Evolutionary conservation across 257 asterid species (phyloP).

Genomic region (Capsicum rhomboideum): DNA sequence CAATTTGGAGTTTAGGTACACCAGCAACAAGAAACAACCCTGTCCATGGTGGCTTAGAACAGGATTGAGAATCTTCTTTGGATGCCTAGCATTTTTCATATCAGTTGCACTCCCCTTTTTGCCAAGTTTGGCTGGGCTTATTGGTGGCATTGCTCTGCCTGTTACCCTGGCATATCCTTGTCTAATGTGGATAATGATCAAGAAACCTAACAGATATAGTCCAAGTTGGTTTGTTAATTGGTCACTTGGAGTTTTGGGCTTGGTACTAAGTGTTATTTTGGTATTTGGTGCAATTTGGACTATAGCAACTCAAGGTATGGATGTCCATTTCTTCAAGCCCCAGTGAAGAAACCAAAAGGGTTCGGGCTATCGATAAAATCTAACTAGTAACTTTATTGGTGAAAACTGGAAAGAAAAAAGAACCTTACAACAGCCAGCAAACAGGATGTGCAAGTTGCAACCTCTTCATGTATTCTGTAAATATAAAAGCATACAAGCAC

Average conservation of each 20-base stretch:
- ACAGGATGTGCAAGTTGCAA: background rate
- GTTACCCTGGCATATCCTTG: conserved; percentile 88
- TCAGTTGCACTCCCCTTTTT: conserved; percentile 75
- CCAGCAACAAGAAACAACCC: conserved; percentile 56
- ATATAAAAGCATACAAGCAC: background rate
- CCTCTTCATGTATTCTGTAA: background rate
- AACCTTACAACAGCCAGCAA: background rate
- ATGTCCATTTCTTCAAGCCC: conserved; percentile 70
- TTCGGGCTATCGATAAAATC: background rate
- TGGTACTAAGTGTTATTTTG: conserved; percentile 47
- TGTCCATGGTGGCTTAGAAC: conserved; percentile 84
- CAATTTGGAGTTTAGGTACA: conserved; percentile 74
- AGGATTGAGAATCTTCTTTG: conserved; percentile 46
- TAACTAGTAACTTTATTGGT: background rate
- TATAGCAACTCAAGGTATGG: conserved; percentile 60
- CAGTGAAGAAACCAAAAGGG: conserved; percentile 11
- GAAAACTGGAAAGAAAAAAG: background rate
- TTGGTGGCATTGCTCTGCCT: conserved; percentile 77
- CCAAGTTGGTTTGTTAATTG: conserved; percentile 66
- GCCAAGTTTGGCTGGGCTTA: conserved; percentile 66
- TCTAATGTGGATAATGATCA: conserved; percentile 67
- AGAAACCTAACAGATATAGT: conserved; percentile 42
- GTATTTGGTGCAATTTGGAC: conserved; percentile 71
- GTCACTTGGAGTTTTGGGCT: conserved; percentile 61
- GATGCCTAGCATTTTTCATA: conserved; percentile 69